Evolutionary conservation across 495 filamentous ascomycete genomes (phyloP).

Genomic region (Echria macrotheca): DNA sequence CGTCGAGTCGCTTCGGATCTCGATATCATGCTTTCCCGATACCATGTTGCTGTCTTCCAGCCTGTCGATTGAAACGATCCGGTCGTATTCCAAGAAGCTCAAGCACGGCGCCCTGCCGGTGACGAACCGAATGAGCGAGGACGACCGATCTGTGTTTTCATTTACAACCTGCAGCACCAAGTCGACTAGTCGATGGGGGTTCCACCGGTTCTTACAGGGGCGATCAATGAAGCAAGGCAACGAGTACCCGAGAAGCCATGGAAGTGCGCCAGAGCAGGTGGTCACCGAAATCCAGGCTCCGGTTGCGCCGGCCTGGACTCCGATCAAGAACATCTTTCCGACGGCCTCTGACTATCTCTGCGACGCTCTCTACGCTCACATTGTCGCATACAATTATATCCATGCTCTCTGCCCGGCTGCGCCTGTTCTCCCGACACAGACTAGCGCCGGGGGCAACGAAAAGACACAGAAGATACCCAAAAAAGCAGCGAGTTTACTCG

Average conservation of each 20-base stretch:
- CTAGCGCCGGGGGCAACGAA: conserved; percentile 6
- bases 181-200: conserved; percentile 20
- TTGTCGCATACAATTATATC: conserved; percentile 60
- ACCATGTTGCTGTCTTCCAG: conserved; percentile 42
- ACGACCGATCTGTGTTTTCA: conserved; percentile 18
- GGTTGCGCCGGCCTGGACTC: conserved; percentile 30
- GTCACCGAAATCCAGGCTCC: background rate
- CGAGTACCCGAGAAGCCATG: background rate
- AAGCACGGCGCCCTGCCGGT: conserved; percentile 17
- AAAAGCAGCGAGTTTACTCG: conserved; percentile 39
- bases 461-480: conserved; percentile 24
- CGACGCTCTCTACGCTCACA: conserved; percentile 58
- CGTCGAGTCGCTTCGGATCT: conserved; percentile 36
- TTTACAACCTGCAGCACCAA: conserved; percentile 5
- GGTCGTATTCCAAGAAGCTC: conserved; percentile 39
- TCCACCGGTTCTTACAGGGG: conserved; percentile 14
- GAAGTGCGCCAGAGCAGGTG: background rate
- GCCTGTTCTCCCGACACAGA: background rate
- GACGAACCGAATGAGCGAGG: background rate
- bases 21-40: conserved; percentile 39
- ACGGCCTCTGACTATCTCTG: conserved; percentile 49
- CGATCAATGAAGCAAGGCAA: conserved; percentile 14
- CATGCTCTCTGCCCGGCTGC: conserved; percentile 34
- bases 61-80: conserved; percentile 43
- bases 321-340: conserved; percentile 56